Base-by-base conservation (phyloP, 2,329 filamentous ascomycete genomes). In the Teratosphaeria nubilosa region DNA sequence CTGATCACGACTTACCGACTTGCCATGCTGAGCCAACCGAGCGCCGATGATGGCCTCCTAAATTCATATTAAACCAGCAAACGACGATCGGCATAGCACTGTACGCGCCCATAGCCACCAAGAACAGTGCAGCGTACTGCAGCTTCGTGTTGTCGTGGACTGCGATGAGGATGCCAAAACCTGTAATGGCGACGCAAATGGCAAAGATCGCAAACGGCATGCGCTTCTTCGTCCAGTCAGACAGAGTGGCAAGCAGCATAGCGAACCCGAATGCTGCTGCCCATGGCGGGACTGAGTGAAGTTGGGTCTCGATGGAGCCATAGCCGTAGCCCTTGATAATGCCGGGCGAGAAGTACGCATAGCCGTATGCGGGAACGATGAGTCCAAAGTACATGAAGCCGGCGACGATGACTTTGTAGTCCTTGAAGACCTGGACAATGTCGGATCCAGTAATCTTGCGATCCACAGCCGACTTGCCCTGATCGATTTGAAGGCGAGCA, bases 91-190 rank as follows among this genome's bases (percentile, higher is more conserved):
- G 91, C 87, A 96, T 91, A n/a, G 91, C 89, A 0, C 84, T 85
- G 74, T 95, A 96, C 2, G 64, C 64, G 45, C 68, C 68, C 75
- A 85, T 85, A 1, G 88, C 86, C 54, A 95, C 83, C 32, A 96
- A 77, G 77, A 95, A 95, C 0, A 96, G 80, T 0, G 87, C 88
- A 0, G 78, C 87, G 67, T 96, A 96, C 70, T 94, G 82, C 6
- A 89, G 74, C 13, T 80, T 62, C 0, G 75, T 77, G 70, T 90
- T 82, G 68, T 87, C 74, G 71, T 92, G 87, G 5, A 92, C 82
- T 11, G 77, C 76, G 54, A 95, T 75, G 7, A 96, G 79, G 60
- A 92, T 88, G 2, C 76, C 83, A 64, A 95, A 92, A 1, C 90
- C 91, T 0, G 82, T 70, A 55, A 96, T 86, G 53, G 84, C 78